phyloP scores from a whole-genome alignment of 176 grass and related monocot genomes.

The Oryza meridionalis region DNA sequence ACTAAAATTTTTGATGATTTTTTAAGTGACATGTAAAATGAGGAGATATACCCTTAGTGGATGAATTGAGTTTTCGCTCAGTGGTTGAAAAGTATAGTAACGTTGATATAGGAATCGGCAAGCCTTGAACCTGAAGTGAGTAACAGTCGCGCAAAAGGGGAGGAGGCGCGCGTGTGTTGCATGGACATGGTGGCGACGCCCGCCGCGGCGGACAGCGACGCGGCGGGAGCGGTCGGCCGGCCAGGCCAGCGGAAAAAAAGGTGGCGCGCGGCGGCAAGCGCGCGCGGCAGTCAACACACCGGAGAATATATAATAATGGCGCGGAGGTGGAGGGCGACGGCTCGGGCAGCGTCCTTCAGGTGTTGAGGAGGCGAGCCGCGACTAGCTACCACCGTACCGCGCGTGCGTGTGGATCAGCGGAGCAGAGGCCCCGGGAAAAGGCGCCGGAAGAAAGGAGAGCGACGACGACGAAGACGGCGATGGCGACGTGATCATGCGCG shows the following conservation, averaged over 20 bases:
- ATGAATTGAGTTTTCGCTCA: too few relatives aligned
- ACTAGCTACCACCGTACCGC: too few relatives aligned
- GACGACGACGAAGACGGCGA: background rate
- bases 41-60: too few relatives aligned
- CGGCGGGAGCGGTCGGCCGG: slow-evolving; percentile 2
- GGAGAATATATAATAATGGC: slow-evolving; percentile 28
- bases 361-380: background rate
- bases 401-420: background rate
- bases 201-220: background rate
- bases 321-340: slow-evolving; percentile 18
- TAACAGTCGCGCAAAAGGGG: background rate
- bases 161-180: background rate
- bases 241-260: background rate
- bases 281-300: background rate
- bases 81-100: too few relatives aligned
- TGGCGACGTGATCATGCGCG: background rate
- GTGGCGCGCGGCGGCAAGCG: background rate
- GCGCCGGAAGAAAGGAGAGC: background rate
- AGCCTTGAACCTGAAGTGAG: background rate
- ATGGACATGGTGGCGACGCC: background rate
- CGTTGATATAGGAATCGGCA: background rate
- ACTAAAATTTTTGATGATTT: too few relatives aligned
- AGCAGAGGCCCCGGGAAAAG: background rate
- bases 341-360: slow-evolving; percentile 18
- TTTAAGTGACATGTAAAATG: too few relatives aligned